Evolutionary conservation across 176 grass and related monocot species (phyloP).

Genomic region (Oropetium thomaeum): DNA sequence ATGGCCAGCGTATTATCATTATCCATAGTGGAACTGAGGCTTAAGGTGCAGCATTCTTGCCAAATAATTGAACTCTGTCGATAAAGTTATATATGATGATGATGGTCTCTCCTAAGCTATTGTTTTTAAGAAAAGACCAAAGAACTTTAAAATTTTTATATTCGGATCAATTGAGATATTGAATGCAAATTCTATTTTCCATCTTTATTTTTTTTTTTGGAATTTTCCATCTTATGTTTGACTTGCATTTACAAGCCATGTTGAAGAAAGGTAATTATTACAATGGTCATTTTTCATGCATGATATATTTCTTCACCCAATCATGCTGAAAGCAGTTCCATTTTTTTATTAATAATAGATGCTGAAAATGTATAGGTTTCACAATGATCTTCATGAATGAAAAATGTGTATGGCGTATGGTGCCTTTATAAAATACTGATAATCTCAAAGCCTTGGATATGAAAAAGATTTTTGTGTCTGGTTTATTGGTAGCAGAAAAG

Average conservation of each 20-base stretch:
- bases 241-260: not conserved
- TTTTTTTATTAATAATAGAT: not conserved
- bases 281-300: constrained; percentile 25
- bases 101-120: not conserved
- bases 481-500: not conserved
- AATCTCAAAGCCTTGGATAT: not conserved
- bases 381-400: not conserved
- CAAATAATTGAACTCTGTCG: not conserved
- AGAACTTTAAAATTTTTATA: not conserved
- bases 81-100: not conserved
- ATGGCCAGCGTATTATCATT: constrained; percentile 59
- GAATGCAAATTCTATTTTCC: not conserved
- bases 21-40: constrained; percentile 61
- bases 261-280: not conserved
- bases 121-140: not conserved
- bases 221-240: constrained; percentile 8
- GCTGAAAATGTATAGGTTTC: not conserved
- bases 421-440: not conserved
- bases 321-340: not conserved
- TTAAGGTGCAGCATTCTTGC: constrained; percentile 61
- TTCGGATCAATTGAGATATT: constrained; percentile 9
- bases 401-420: not conserved
- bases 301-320: not conserved
- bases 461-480: not conserved
- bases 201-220: too few species aligned